Base-by-base conservation (phyloP, 306 rosid species). In the Cucumis cinereus region DNA sequence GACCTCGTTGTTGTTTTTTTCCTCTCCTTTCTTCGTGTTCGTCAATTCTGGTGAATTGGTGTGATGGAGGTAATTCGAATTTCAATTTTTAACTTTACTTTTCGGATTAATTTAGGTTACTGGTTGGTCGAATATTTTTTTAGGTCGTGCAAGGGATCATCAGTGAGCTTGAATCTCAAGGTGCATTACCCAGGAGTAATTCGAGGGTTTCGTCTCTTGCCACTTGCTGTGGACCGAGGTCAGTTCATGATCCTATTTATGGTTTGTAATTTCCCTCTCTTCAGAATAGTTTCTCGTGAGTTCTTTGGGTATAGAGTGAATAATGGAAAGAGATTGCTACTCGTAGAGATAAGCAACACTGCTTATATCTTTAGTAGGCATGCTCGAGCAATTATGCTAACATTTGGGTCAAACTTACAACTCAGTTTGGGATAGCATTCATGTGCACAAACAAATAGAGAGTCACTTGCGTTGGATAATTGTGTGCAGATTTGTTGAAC, bases 181-280 rank as follows among this genome's bases (percentile, higher is more conserved):
- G 97, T 33, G 98, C 96, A 41, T 90, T 95, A 79, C 99, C 99
- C 3, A 88, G 96, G 81, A 95, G 99, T 83, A 94, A 94, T 91
- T 92, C 98, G 3, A 91, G 98, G 82, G 97, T 91, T 85, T 94
- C 98, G 33, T 94, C 99, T 19, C 97, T 95, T 68, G 99, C 99
- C 66, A 95, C 98, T 3, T 95, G 99, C 74, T 95, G 99, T 79
- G 99, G 99, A 82, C 99, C 99, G 76, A 95, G 98, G 99, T 94
- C 80, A 61, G 94, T 87, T 63, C 76, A 47, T 28, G 60, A 35
- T 35, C 26, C 71, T 63, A 38, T 43, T 33, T 53, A 14, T 40
- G 3, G 23, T 53, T 53, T 14, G 1, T 1, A 20, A 10, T 17
- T 23, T 73, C 24, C 41, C 17, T 14, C 73, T 70, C 24, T 30